Evolutionary conservation across 1,284 basidiomycete species (phyloP).

Genomic region (Ustilago curta): DNA sequence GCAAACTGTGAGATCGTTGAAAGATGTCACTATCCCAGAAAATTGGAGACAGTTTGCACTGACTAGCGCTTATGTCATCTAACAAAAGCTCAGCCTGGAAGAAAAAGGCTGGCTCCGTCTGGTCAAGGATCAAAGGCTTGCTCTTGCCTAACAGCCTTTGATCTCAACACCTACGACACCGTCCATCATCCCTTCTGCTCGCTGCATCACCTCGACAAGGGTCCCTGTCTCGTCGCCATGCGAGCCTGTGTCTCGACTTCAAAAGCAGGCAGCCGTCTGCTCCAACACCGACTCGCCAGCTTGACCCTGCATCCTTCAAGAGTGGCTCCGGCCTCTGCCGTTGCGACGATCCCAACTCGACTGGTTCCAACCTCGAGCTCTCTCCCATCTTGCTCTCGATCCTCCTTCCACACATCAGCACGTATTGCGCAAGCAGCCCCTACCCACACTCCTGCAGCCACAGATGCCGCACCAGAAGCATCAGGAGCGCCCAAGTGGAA

Average conservation of each 20-base stretch:
- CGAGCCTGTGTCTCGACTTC: conserved; percentile 31
- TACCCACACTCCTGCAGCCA: conserved; percentile 7
- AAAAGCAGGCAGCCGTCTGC: conserved; percentile 31
- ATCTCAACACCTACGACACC: neutral
- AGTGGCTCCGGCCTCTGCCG: conserved; percentile 12
- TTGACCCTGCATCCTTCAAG: conserved; percentile 28
- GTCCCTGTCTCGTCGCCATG: conserved; percentile 6
- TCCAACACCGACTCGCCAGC: conserved; percentile 35
- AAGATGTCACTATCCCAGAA: neutral
- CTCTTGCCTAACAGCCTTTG: conserved; percentile 6
- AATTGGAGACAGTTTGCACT: neutral
- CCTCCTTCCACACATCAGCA: conserved; percentile 32
- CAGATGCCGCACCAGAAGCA: conserved; percentile 10
- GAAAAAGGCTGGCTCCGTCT: conserved; percentile 16
- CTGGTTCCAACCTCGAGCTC: conserved; percentile 9
- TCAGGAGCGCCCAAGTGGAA: conserved; percentile 75
- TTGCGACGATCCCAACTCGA: conserved; percentile 8
- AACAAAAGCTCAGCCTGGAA: neutral
- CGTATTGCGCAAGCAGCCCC: conserved; percentile 27
- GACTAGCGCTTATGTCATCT: conserved; percentile 33
- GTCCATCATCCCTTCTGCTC: neutral
- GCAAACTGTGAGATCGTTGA: neutral
- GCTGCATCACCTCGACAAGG: neutral
- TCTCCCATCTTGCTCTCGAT: conserved; percentile 8
- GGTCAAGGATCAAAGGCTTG: neutral